Percentiles rank a stretch among this genome's conserved stretches.
Evolutionary conservation across 345 rosid species (phyloP).

Genomic region (Aquilaria sinensis): DNA sequence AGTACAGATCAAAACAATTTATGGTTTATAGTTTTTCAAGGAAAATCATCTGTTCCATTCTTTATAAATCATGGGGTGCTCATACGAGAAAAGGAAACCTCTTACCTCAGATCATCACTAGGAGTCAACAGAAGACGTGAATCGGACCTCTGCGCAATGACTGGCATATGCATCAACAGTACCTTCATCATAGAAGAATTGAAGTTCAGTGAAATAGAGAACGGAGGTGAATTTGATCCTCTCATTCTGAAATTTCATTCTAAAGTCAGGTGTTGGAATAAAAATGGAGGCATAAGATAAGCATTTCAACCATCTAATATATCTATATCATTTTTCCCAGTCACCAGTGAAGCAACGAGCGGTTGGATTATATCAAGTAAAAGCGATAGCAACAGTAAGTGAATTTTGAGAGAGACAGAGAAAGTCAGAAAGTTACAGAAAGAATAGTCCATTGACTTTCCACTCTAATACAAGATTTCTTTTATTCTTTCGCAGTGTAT

Average conservation of each 20-base stretch:
- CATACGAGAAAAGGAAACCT: not conserved
- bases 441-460: too few relatives aligned
- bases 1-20: not conserved
- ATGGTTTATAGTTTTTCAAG: not conserved
- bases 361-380: not conserved
- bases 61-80: not conserved
- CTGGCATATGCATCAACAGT: constrained; percentile 19
- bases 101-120: constrained; percentile 17
- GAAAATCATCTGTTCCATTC: not conserved
- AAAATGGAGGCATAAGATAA: not conserved
- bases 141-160: constrained; percentile 32
- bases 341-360: not conserved
- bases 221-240: not conserved
- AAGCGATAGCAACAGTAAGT: constrained; percentile 1
- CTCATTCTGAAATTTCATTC: not conserved
- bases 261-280: not conserved
- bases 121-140: constrained; percentile 25
- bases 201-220: constrained; percentile 10
- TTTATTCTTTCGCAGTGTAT: not conserved
- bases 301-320: not conserved
- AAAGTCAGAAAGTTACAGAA: too few relatives aligned
- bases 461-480: not conserved
- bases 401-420: not conserved
- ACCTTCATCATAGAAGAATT: constrained; percentile 35
- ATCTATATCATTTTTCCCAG: not conserved